Base-by-base conservation (phyloP, 164 flowering plant species). In the Chimonanthus salicifolius region DNA sequence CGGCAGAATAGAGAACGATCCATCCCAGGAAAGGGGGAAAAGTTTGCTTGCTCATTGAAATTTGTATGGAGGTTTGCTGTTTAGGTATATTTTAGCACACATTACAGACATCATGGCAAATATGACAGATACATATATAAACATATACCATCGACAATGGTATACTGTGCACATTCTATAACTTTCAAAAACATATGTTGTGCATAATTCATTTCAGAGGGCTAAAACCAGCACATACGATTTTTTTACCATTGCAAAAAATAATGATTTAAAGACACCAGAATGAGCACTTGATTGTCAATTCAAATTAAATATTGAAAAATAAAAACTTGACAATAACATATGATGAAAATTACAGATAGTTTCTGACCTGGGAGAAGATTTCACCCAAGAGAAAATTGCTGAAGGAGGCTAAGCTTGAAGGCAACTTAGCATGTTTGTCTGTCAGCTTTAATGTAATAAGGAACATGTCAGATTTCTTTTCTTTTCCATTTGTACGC, bases 351-450 rank as follows among this genome's bases (percentile, higher is more conserved):
- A 33, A 33, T 4, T 51, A 33, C 16, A 62, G 49, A 21, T 13
- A 7, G 51, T 33, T 62, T 74, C 75, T 44, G 79, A 92, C 99
- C 97, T 94, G 99, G 65, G 90, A 88, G 80, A 94, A 94, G 48
- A 92, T 90, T 84, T 94, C 99, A 47, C 99, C 99, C 54, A 94
- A 82, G 84, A 94, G 76, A 77, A 94, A 94, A 89, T 91, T 92
- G 90, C 94, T 94, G 89, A 94, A 91, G 74, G 87, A 81, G 18
- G 98, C 88, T 78, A 94, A 80, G 10, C 90, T 78, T 71, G 98
- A 94, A 43, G 99, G 97, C 73, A 94, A 88, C 62, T 85, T 88
- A 75, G 91, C 88, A 78, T 94, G 98, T 66, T 85, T 80, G 9
- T 78, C 84, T 47, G 90, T 91, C 67, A 94, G 77, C 98, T 94